Evolutionary conservation across 108 stramenopile species (phyloP).

Genomic region (Cyclotella sp.): DNA sequence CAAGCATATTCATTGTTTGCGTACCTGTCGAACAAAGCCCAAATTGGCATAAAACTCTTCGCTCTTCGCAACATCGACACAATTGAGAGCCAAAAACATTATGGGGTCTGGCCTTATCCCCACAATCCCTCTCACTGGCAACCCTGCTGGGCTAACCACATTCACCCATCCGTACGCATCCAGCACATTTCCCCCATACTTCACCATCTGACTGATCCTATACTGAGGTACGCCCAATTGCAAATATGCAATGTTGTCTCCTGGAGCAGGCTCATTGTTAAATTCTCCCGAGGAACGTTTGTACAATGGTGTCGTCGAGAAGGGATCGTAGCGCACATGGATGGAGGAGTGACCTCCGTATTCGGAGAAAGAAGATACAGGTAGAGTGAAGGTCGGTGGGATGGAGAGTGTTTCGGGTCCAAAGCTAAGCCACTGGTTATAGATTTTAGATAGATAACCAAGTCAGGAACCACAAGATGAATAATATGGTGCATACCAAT

Average conservation of each 20-base stretch:
- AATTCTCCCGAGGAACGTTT: constrained; percentile 52
- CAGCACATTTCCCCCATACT: constrained; percentile 75
- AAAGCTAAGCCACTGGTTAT: constrained; percentile 77
- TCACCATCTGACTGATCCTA: constrained; percentile 83
- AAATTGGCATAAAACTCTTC: constrained; percentile 73
- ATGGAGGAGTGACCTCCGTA: constrained; percentile 89
- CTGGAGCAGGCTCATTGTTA: constrained; percentile 66
- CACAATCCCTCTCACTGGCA: constrained; percentile 84
- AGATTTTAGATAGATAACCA: not conserved
- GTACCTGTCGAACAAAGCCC: constrained; percentile 73
- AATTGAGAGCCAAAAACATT: constrained; percentile 87
- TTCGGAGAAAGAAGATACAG: constrained; percentile 76
- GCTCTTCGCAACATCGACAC: constrained; percentile 65
- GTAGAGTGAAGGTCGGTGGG: constrained; percentile 66
- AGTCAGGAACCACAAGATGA: not conserved
- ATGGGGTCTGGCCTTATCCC: constrained; percentile 85
- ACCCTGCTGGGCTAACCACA: constrained; percentile 77
- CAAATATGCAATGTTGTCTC: constrained; percentile 81
- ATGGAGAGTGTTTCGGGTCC: constrained; percentile 81
- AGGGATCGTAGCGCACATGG: constrained; percentile 74
- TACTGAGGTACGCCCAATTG: constrained; percentile 85
- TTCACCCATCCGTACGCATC: constrained; percentile 88
- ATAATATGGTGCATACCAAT: not conserved
- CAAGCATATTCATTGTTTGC: not conserved
- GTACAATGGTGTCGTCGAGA: constrained; percentile 56